Conservation (phyloP, 306 rosid genomes). For the Hippophae rhamnoides region DNA sequence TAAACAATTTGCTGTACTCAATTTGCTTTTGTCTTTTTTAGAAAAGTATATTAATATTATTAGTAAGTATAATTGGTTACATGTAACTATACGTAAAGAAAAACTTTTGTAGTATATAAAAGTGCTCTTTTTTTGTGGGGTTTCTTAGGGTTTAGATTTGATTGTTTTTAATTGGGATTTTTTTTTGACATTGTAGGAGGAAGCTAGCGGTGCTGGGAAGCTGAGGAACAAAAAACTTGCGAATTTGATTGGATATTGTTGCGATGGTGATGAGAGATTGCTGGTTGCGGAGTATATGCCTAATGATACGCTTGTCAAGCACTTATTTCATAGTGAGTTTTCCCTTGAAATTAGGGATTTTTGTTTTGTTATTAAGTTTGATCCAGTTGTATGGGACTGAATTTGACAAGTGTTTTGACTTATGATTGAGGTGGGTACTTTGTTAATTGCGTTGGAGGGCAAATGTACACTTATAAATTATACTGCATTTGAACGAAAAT, state of each 20-base stretch:
- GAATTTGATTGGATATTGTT: conserved; percentile 75
- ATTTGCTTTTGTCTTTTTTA: background rate
- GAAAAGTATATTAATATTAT: too few species aligned
- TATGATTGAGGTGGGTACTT: too few species aligned
- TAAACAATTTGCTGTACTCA: conserved; percentile 58
- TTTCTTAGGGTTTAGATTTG: conserved; percentile 4
- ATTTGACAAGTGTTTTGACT: too few species aligned
- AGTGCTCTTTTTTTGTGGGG: too few species aligned
- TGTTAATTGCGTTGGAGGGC: too few species aligned
- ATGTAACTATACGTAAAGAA: too few species aligned
- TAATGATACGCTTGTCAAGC: conserved; percentile 71
- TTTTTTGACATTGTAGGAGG: conserved; percentile 36
- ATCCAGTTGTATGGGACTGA: too few species aligned
- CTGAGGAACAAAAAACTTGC: conserved; percentile 55
- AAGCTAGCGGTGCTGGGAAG: conserved; percentile 66
- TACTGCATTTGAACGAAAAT: too few species aligned
- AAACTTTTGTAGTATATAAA: too few species aligned
- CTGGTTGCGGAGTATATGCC: conserved; percentile 79
- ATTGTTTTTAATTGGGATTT: background rate
- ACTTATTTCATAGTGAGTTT: conserved; percentile 58
- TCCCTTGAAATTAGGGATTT: background rate
- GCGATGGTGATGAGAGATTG: conserved; percentile 70
- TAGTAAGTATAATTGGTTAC: too few species aligned
- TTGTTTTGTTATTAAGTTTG: background rate
- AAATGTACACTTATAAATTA: too few species aligned